phyloP scores from a whole-genome alignment of 257 asterid genomes.

The Solanum clarkiae region DNA sequence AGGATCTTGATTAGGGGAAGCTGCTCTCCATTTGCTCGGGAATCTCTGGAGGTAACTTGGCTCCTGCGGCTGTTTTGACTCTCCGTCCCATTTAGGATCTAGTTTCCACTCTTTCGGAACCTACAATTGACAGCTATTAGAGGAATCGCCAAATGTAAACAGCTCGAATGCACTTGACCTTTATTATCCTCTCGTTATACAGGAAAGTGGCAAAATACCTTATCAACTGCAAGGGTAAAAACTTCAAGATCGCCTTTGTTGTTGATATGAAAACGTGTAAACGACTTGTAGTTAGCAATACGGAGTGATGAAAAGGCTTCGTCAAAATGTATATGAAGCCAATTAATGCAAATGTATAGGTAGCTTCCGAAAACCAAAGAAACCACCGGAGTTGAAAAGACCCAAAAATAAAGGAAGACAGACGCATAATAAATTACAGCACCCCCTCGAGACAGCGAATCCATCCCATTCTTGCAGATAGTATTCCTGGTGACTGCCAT shows the following conservation, averaged over 20 bases:
- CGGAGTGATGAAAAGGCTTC: conserved; percentile 98
- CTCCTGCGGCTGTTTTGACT: conserved; percentile 42
- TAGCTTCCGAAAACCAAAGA: conserved; percentile 93
- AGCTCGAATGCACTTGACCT: background rate
- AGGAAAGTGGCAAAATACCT: conserved; percentile 26
- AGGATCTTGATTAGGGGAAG: conserved; percentile 63
- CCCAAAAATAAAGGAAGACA: conserved; percentile 96
- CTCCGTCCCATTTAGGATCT: conserved; percentile 80
- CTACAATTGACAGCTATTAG: conserved; percentile 23
- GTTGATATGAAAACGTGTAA: conserved; percentile 81
- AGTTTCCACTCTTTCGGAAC: conserved; percentile 93
- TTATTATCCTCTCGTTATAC: background rate
- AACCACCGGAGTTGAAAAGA: conserved; percentile 91
- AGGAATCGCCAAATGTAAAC: background rate
- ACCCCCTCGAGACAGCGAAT: conserved; percentile 66
- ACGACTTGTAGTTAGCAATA: conserved; percentile 92
- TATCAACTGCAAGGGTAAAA: conserved; percentile 93
- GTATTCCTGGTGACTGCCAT: conserved; percentile 87
- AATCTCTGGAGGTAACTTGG: conserved; percentile 46
- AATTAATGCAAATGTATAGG: conserved; percentile 85
- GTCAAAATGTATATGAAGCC: conserved; percentile 96
- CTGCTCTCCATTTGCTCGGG: conserved; percentile 88
- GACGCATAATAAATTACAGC: conserved; percentile 84
- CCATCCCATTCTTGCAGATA: conserved; percentile 87
- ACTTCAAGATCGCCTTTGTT: conserved; percentile 77